Evolutionary conservation across 2,329 filamentous ascomycete species (phyloP), one percentile per base, ranked within the genome.

Genomic region (Botryotinia convoluta): DNA sequence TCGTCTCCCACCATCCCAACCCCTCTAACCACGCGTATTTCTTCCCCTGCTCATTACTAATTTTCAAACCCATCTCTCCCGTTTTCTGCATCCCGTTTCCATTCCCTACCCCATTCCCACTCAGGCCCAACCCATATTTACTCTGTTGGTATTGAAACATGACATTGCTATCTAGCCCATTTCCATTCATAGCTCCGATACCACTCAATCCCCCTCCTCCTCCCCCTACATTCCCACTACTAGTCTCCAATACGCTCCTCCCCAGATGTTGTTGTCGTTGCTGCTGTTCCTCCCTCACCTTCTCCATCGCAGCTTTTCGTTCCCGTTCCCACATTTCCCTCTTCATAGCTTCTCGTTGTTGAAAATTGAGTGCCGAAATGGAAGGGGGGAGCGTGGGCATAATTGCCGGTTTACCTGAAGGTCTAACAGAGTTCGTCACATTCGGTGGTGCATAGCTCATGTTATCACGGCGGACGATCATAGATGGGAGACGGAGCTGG

Each of bases 401-500:
- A 14, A 72, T 72, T 7, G 70, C 45, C 4, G 35, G 45, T 44
- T 29, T 63, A 1, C 48, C 70, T 10, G 8, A 20, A 4, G 70
- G 70, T 22, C 61, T 45, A 8, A 59, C 48, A 4, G 64, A 67
- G 9, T 35, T 72, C 0, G 26, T 39, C 0, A n/a, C 26, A 9
- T 57, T 65, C 26, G n/a, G n/a, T 0, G 77, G 63, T 39, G 73
- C 64, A 39, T 75, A 73, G 44, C 76, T 76, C 74, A 79, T 78
- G 44, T 74, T 76, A 45, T 81, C 79, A 54, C 79, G 76, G 14
- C 77, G 76, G 68, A 91, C 89, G 74, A 90, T 83, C 88, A 90
- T 90, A 0, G 87, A 90, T 3, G 89, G 89, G 29, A 90, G 83
- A 37, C 89, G 87, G 70, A 90, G 80, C 78, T 88, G 84, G 70